Conservation (phyloP, 2,329 filamentous ascomycete genomes). For the Sporothrix pseudoabietina region DNA sequence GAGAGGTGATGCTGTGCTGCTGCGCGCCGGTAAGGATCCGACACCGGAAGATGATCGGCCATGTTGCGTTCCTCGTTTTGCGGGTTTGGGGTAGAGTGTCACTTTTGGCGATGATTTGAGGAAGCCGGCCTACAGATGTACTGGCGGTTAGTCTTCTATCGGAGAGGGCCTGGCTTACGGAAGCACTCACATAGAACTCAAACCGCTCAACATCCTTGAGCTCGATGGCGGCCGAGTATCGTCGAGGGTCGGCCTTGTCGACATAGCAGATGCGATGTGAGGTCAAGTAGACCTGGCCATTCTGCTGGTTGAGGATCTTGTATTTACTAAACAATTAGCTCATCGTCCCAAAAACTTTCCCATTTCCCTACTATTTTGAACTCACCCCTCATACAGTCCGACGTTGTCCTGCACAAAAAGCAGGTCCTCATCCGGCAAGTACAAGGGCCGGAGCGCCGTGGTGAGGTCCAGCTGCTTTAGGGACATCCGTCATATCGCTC, state of each 20-base stretch:
- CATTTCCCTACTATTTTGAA: constrained; percentile 35
- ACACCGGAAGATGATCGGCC: constrained; percentile 52
- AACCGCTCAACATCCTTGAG: constrained; percentile 87
- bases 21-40: constrained; percentile 51
- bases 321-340: constrained; percentile 66
- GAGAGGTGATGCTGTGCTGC: constrained; percentile 51
- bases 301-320: constrained; percentile 91
- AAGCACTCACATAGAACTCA: constrained; percentile 74
- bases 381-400: constrained; percentile 94
- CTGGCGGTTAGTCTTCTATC: not conserved
- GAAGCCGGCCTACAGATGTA: constrained; percentile 70
- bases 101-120: constrained; percentile 94
- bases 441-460: constrained; percentile 88
- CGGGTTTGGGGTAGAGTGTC: constrained; percentile 79
- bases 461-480: constrained; percentile 94
- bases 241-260: constrained; percentile 81
- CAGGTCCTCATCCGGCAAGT: constrained; percentile 89
- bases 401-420: constrained; percentile 98
- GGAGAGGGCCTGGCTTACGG: not conserved
- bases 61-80: constrained; percentile 65
- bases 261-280: constrained; percentile 96
- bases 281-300: constrained; percentile 94
- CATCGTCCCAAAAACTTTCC: not conserved
- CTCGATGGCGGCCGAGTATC: constrained; percentile 80
- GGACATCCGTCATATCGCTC: constrained; percentile 80